Base-by-base conservation (phyloP, 2,329 filamentous ascomycete genomes). In the Paecilomyces formosus region DNA sequence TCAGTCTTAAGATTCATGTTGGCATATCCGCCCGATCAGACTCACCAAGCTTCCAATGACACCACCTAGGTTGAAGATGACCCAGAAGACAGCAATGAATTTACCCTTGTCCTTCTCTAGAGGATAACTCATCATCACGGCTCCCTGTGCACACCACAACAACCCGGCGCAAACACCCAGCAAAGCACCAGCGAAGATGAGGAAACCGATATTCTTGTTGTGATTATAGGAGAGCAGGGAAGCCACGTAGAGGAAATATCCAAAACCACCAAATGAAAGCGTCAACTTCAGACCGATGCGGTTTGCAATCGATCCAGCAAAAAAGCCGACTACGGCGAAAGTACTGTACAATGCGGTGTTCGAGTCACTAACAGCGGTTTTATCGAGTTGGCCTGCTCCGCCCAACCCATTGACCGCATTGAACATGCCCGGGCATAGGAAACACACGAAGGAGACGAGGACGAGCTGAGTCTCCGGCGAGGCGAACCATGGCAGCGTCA, bases 31-130 rank as follows among this genome's bases (percentile, higher is more conserved):
- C 31, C 30, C 15, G 39, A 11, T 18, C 28, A 18, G 55, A 71
- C 81, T 71, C 74, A 85, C 83, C 78, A 86, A 71, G 68, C 87
- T 86, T 62, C 92, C 92, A 72, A 97, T 90, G 61, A 96, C 92
- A 67, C 87, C 92, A 66, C 92, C 92, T 60, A 92, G 75, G 75
- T 96, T 96, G 82, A 96, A 97, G 68, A 97, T 95, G 72, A 92
- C 86, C 92, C 92, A 96, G 77, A 96, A 96, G 78, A 86, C 87
- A 61, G 89, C 89, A 72, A 96, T 96, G 73, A 92, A 96, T 60
- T 87, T 86, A 52, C 92, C 92, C 80, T 96, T 96, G 63, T 85
- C 84, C 33, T 84, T 74, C 76, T 96, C 92, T 21, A 83, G 80
- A 1, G 92, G 92, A 72, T 96, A 96, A 49, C 89, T 86, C 85